Evolutionary conservation across 1,284 basidiomycete genomes (phyloP).

Genomic region (Ceratobasidium theobromae): DNA sequence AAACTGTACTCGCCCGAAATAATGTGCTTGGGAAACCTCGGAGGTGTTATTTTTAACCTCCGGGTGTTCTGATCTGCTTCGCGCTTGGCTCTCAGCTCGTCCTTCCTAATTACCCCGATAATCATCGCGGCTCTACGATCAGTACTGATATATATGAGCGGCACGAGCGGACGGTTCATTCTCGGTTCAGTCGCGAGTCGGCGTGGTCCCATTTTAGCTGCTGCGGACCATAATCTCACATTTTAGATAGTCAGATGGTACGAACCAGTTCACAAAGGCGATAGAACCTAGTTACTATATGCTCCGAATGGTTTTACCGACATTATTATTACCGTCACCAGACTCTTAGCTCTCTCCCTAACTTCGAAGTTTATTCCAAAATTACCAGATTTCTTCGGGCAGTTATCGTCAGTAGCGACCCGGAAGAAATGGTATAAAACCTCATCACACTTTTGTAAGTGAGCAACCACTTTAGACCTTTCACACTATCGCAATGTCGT

Average conservation of each 20-base stretch:
- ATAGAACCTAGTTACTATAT: neutral
- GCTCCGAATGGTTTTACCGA: constrained; percentile 19
- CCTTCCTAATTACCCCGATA: no score
- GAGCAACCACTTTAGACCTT: no score
- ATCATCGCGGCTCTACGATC: no score
- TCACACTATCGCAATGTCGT: no score
- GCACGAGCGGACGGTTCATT: neutral
- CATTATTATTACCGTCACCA: constrained; percentile 11
- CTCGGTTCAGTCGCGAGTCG: neutral
- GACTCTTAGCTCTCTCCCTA: neutral
- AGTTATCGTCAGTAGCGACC: neutral
- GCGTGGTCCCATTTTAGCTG: neutral
- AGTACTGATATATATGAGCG: no score
- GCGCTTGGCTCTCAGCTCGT: no score
- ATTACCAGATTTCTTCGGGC: neutral
- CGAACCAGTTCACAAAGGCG: neutral
- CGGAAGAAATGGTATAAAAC: neutral
- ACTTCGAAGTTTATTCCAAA: neutral
- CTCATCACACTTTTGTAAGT: neutral
- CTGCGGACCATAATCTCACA: no score
- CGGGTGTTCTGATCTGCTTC: no score
- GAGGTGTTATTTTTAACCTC: no score
- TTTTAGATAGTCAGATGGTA: neutral
- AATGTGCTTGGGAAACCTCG: no score
- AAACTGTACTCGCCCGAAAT: no score